These are phyloP conservation scores for Rhodotorula sp. DNA, from an alignment of 1,284 basidiomycete genomes.

Conservation along the genomic window DNA sequence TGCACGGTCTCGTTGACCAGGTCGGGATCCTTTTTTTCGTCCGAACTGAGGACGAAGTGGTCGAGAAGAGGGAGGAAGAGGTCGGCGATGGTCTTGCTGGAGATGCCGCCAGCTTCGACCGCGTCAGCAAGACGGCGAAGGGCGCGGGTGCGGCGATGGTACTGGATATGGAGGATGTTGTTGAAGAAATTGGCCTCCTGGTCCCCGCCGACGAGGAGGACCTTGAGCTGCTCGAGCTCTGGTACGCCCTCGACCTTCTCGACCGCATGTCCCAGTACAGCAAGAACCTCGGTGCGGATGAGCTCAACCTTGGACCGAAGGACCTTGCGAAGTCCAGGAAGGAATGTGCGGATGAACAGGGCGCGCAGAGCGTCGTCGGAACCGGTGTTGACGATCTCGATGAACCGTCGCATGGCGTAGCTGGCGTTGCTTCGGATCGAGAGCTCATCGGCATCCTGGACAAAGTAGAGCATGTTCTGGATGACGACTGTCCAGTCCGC, in stretches of 20 bases:
- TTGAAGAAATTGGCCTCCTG: slow-evolving; percentile 96
- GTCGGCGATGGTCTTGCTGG: slow-evolving; percentile 72
- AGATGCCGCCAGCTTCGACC: slow-evolving; percentile 66
- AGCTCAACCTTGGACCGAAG: slow-evolving; percentile 78
- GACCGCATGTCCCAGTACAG: slow-evolving; percentile 75
- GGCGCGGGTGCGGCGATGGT: slow-evolving; percentile 85
- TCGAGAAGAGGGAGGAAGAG: slow-evolving; percentile 84
- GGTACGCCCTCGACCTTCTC: slow-evolving; percentile 45
- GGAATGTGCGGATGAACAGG: slow-evolving; percentile 66
- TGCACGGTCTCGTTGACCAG: slow-evolving; percentile 86
- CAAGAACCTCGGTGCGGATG: slow-evolving; percentile 81
- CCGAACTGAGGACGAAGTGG: slow-evolving; percentile 70
- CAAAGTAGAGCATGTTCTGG: slow-evolving; percentile 78
- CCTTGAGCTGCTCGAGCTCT: slow-evolving; percentile 52
- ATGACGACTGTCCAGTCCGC: slow-evolving; percentile 79
- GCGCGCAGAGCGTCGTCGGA: slow-evolving; percentile 39
- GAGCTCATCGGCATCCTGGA: slow-evolving; percentile 79
- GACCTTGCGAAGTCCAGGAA: slow-evolving; percentile 78
- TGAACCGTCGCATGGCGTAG: slow-evolving; percentile 71
- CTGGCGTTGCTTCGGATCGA: slow-evolving; percentile 82
- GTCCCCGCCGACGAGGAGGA: slow-evolving; percentile 83
- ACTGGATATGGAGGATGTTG: slow-evolving; percentile 92
- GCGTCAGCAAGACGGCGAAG: slow-evolving; percentile 80
- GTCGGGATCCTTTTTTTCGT: slow-evolving; percentile 75
- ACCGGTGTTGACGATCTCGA: slow-evolving; percentile 58